These are phyloP conservation scores for Carex parvula DNA, from an alignment of 176 grass and related monocot species.

Conservation along the genomic window DNA sequence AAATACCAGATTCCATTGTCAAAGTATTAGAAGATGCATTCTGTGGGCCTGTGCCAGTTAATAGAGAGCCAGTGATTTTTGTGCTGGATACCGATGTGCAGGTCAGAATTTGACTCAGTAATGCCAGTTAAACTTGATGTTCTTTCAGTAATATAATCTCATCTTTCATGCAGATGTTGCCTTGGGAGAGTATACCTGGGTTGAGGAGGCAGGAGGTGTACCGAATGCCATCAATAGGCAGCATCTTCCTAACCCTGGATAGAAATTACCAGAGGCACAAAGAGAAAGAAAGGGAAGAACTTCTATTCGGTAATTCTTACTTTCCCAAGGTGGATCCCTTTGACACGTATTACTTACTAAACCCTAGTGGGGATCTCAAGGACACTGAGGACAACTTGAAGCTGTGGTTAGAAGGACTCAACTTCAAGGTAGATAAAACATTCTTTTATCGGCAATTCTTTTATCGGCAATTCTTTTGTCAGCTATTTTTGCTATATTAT, in stretches of 20 bases:
- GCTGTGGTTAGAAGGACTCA: conserved; percentile 3
- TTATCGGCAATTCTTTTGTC: too few relatives aligned
- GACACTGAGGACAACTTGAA: neutral
- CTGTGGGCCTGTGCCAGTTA: conserved; percentile 18
- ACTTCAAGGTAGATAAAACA: neutral
- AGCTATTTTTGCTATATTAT: neutral
- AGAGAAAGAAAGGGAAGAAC: conserved; percentile 13
- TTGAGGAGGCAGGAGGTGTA: conserved; percentile 82
- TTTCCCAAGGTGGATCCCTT: conserved; percentile 66
- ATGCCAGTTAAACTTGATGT: neutral
- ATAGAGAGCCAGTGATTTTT: conserved; percentile 75
- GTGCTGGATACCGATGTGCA: conserved; percentile 73
- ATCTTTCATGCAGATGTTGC: conserved; percentile 70
- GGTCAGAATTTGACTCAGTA: conserved; percentile 35
- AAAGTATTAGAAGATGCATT: conserved; percentile 37
- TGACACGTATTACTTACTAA: conserved; percentile 70
- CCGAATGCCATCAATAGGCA: conserved; percentile 72
- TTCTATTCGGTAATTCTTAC: neutral
- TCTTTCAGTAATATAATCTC: conserved; percentile 8
- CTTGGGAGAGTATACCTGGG: conserved; percentile 79
- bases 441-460: neutral
- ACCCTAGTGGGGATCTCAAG: conserved; percentile 58
- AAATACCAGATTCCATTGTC: conserved; percentile 26
- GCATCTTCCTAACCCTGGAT: conserved; percentile 46
- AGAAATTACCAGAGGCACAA: conserved; percentile 33